phyloP scores from a whole-genome alignment of 2,329 filamentous ascomycete genomes.

The Bisporella sp. region DNA sequence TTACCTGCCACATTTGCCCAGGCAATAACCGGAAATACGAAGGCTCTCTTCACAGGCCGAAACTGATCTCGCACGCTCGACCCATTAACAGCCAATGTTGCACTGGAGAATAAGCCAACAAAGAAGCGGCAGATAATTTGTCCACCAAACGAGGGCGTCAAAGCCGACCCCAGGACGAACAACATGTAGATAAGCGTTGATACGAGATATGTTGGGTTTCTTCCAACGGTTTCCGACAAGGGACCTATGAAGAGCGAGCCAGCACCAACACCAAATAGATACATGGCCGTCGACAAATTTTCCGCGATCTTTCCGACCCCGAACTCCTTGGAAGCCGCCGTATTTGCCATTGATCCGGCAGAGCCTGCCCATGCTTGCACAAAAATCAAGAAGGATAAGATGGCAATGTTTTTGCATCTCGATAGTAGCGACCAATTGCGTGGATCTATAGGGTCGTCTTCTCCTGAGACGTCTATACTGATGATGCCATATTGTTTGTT shows the following conservation, averaged over 20 bases:
- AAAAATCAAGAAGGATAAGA: conserved; percentile 20
- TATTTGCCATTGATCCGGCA: conserved; percentile 43
- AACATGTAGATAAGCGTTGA: conserved; percentile 35
- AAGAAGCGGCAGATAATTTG: conserved; percentile 57
- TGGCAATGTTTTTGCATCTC: not conserved
- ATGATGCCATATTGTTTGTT: no score
- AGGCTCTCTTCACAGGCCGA: not conserved
- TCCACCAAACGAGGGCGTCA: conserved; percentile 1
- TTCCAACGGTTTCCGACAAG: conserved; percentile 32
- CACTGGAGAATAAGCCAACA: conserved; percentile 55
- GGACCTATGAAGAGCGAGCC: conserved; percentile 30
- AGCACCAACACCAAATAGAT: conserved; percentile 27
- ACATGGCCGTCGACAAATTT: conserved; percentile 37
- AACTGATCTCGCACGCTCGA: no score
- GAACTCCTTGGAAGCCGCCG: conserved; percentile 37
- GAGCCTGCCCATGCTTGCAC: conserved; percentile 44
- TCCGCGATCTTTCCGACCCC: conserved; percentile 43
- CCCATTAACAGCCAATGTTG: no score
- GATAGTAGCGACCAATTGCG: conserved; percentile 24
- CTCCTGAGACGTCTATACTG: no score
- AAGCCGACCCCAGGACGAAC: conserved; percentile 9
- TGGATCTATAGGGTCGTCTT: conserved; percentile 32
- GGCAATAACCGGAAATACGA: not conserved
- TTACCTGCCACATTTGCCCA: no score
- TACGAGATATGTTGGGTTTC: conserved; percentile 32